Evolutionary conservation across 2,329 filamentous ascomycete species (phyloP).

Genomic region (Monilinia aucupariae): DNA sequence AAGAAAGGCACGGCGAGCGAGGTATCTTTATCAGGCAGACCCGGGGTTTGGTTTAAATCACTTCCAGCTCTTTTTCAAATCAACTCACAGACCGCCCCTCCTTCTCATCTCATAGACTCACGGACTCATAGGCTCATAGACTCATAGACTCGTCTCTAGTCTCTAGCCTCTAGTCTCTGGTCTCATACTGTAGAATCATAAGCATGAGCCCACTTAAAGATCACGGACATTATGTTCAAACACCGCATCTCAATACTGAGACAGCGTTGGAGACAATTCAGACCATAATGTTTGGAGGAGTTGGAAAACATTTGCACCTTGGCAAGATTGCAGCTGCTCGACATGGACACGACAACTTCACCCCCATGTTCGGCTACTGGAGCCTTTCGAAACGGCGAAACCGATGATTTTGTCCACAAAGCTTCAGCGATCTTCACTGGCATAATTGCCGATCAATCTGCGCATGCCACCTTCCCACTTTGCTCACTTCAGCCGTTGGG

Average conservation of each 20-base stretch:
- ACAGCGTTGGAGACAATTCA: not conserved
- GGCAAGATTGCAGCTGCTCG: not conserved
- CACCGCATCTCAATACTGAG: not conserved
- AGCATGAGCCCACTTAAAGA: not conserved
- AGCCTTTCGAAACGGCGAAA: constrained; percentile 6
- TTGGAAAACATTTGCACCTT: not conserved
- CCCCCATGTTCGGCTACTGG: not conserved
- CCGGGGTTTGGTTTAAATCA: not conserved
- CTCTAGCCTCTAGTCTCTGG: too few relatives aligned
- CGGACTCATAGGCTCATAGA: too few relatives aligned
- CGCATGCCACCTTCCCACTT: constrained; percentile 3
- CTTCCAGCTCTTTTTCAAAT: not conserved
- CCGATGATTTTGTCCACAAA: not conserved
- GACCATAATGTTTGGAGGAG: not conserved
- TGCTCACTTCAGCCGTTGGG: constrained; percentile 10
- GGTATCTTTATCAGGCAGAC: not conserved
- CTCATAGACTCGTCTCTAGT: too few relatives aligned
- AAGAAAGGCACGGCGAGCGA: not conserved
- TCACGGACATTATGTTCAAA: constrained; percentile 10
- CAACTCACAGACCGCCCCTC: constrained; percentile 2
- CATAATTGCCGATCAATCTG: constrained; percentile 3
- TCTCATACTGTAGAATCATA: not conserved
- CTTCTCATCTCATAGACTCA: not conserved
- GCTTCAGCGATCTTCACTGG: constrained; percentile 5
- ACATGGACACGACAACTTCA: not conserved